Conservation (phyloP, 2,329 filamentous ascomycete genomes). For the Eutypella sp. region DNA sequence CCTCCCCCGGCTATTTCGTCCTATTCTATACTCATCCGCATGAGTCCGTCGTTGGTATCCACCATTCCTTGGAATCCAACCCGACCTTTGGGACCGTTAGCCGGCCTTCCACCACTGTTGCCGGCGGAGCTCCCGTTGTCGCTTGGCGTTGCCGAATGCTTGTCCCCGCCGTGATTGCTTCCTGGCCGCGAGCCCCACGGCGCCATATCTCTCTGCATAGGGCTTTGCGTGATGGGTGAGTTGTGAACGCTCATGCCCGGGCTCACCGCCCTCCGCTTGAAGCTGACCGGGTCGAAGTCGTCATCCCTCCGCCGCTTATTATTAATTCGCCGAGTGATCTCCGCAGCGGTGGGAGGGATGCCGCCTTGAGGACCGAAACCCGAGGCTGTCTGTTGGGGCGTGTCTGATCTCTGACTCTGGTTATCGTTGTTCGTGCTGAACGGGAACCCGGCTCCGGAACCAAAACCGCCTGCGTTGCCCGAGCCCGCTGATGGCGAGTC, state of each 20-base stretch:
- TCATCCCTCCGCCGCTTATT: conserved; percentile 84
- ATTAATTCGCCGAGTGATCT: conserved; percentile 73
- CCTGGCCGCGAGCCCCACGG: conserved; percentile 70
- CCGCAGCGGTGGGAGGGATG: conserved; percentile 60
- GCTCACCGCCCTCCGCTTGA: conserved; percentile 88
- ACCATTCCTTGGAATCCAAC: conserved; percentile 89
- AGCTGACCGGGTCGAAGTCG: conserved; percentile 80
- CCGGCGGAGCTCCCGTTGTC: conserved; percentile 38
- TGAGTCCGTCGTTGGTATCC: conserved; percentile 90
- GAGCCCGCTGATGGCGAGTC: conserved; percentile 54
- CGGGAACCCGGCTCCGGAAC: conserved; percentile 28
- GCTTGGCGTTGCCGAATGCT: conserved; percentile 45
- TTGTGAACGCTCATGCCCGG: conserved; percentile 89
- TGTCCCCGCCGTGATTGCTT: conserved; percentile 51
- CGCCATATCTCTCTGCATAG: conserved; percentile 64
- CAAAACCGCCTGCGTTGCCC: conserved; percentile 26
- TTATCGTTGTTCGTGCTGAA: conserved; percentile 24
- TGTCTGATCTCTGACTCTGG: conserved; percentile 28
- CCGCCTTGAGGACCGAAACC: conserved; percentile 26
- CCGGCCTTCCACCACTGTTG: conserved; percentile 35
- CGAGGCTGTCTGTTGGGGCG: conserved; percentile 30
- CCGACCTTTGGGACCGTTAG: conserved; percentile 51
- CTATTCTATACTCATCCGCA: conserved; percentile 96
- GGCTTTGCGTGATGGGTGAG: conserved; percentile 82
- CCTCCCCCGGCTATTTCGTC: too few species aligned